Conservation (phyloP, 2,329 filamentous ascomycete genomes). For the Calonectria henricotiae region DNA sequence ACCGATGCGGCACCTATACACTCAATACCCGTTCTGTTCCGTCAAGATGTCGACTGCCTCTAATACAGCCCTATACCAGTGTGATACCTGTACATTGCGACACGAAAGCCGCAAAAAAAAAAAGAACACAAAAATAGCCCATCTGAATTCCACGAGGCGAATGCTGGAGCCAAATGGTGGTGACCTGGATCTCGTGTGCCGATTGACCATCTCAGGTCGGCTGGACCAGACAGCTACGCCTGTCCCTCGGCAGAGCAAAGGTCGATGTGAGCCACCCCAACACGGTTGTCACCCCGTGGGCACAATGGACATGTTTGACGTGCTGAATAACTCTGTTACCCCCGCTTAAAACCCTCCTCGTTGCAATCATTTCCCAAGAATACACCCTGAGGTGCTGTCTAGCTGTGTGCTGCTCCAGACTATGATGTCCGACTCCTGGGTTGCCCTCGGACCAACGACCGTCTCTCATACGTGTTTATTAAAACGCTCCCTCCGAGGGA, state of each 20-base stretch:
- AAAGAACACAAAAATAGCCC: conserved; percentile 16
- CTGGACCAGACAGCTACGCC: conserved; percentile 52
- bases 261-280: conserved; percentile 46
- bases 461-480: conserved; percentile 41
- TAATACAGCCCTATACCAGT: conserved; percentile 36
- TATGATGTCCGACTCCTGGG: conserved; percentile 42
- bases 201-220: conserved; percentile 53
- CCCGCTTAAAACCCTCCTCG: conserved; percentile 39
- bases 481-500: conserved; percentile 19
- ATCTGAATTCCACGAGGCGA: conserved; percentile 43
- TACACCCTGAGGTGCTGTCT: conserved; percentile 38
- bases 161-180: conserved; percentile 40
- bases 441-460: conserved; percentile 48
- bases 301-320: conserved; percentile 44
- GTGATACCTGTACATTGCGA: conserved; percentile 46
- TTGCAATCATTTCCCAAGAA: conserved; percentile 41
- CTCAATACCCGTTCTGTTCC: conserved; percentile 44
- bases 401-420: conserved; percentile 45
- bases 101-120: conserved; percentile 28
- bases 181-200: conserved; percentile 41
- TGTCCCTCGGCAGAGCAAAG: conserved; percentile 43
- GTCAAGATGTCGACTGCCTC: conserved; percentile 27
- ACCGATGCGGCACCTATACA: conserved; percentile 39
- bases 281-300: conserved; percentile 56
- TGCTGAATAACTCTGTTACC: conserved; percentile 44